phyloP scores from a whole-genome alignment of 495 filamentous ascomycete species.

The Penicillium bialowiezense region DNA sequence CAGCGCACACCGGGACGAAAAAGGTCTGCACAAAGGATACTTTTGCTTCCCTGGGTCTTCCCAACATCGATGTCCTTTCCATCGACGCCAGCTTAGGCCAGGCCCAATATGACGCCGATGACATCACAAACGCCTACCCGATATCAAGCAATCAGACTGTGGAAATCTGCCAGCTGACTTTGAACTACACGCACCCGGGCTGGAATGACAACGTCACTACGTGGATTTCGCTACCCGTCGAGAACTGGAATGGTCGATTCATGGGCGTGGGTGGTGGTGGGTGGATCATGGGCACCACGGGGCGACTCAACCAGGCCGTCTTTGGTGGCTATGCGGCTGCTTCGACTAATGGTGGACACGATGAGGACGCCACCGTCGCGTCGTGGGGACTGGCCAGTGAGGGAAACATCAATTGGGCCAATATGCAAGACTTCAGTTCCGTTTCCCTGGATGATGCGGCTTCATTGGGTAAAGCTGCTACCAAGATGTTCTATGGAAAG shows the following conservation, averaged over 20 bases:
- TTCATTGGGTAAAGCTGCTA: slow-evolving; percentile 17
- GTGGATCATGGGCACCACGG: slow-evolving; percentile 26
- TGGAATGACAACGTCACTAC: slow-evolving; percentile 33
- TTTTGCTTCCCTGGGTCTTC: not conserved
- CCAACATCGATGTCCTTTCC: not conserved
- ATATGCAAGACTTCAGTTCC: slow-evolving; percentile 37
- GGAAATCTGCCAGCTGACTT: slow-evolving; percentile 40
- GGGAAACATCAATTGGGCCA: slow-evolving; percentile 40
- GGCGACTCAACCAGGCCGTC: slow-evolving; percentile 17
- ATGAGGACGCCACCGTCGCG: not conserved
- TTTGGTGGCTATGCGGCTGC: slow-evolving; percentile 34
- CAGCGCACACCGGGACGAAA: not conserved
- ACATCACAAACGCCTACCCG: not conserved
- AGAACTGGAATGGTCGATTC: slow-evolving; percentile 41
- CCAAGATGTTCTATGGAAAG: slow-evolving; percentile 11
- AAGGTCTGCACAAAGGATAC: not conserved
- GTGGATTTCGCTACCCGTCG: slow-evolving; percentile 35
- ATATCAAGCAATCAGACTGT: not conserved
- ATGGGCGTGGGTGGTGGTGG: slow-evolving; percentile 44
- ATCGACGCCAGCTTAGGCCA: not conserved
- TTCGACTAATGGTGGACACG: slow-evolving; percentile 33
- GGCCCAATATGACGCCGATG: not conserved
- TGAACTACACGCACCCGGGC: slow-evolving; percentile 43
- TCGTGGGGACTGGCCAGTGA: slow-evolving; percentile 38
- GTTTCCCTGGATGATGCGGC: slow-evolving; percentile 35